Base-by-base conservation (phyloP, 495 filamentous ascomycete genomes). In the Penicillium subrubescens region DNA sequence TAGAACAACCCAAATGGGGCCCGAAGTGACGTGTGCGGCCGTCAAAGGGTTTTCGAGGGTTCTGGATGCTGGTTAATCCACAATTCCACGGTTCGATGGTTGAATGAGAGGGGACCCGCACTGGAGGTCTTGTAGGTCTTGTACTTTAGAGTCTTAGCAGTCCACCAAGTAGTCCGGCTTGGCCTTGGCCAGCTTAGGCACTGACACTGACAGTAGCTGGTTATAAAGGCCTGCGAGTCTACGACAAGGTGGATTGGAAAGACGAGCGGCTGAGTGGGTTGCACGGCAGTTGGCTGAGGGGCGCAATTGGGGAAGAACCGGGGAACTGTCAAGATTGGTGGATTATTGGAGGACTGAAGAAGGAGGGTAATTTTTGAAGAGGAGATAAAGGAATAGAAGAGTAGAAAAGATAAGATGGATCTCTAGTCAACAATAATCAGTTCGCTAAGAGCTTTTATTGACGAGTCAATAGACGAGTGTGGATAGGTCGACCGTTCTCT, bases 11-110 rank as follows among this genome's bases (percentile, higher is more conserved):
- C 7, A 54, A 54, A 54, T 60, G 52, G 55, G 54, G 55, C 29
- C 53, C 15, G 44, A 68, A 68, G 70, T 72, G 70, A 72, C 70
- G 70, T 72, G 67, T 70, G 60, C 53, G 34, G 65, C 54, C 62
- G 62, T 66, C 57, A 65, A 65, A 62, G 52, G 25, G 35, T 33
- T 33, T 23, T 21, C 31, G 51, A 62, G 37, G 55, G 62, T 59
- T 64, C 46, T 64, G 56, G 62, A 59, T 34, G 54, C 46, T 17
- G 53, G 39, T 50, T 7, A 33, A 51, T 46, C 60, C 60, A 63
- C 52, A 39, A 25, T 60, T 55, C 35, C 51, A 50, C 43, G 59
- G 60, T 62, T 25, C 25, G 25, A 27, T 27, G 25, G 25, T 1
- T 27, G 25, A 15, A 35, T 52, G 25, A 35, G 51, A 35, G 51